Conservation (phyloP, 1,284 basidiomycete genomes). For the Cutaneotrichosporon sp. region DNA sequence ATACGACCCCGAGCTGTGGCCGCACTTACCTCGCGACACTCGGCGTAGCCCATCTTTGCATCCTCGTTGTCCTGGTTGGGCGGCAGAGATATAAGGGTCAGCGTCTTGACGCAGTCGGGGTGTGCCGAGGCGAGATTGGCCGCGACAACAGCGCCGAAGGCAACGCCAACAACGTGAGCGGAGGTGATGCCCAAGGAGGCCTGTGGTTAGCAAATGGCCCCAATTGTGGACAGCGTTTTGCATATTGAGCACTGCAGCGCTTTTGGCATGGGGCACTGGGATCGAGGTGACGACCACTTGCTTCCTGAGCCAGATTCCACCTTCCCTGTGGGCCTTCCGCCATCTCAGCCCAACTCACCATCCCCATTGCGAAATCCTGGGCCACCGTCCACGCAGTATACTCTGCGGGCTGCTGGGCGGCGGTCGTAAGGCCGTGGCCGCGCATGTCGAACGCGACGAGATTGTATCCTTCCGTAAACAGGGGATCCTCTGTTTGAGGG, state of each 20-base stretch:
- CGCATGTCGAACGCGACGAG: constrained; percentile 26
- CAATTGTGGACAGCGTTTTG: no score
- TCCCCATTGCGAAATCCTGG: constrained; percentile 12
- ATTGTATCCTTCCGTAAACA: constrained; percentile 26
- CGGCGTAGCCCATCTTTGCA: constrained; percentile 15
- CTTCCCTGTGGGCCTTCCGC: no score
- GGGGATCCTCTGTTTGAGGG: constrained; percentile 30
- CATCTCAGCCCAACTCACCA: constrained; percentile 16
- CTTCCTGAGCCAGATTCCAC: no score
- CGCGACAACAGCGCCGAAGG: constrained; percentile 17
- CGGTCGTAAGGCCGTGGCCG: constrained; percentile 23
- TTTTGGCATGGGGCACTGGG: no score
- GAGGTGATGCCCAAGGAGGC: constrained; percentile 9
- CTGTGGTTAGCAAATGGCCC: constrained; percentile 1
- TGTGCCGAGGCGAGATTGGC: constrained; percentile 13
- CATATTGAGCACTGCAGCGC: no score
- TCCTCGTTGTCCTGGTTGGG: constrained; percentile 13
- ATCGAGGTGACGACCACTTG: no score
- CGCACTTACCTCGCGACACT: constrained; percentile 24
- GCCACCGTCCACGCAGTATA: constrained; percentile 15
- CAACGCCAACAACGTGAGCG: constrained; percentile 24
- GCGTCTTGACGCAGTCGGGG: constrained; percentile 10
- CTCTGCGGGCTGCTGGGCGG: not conserved
- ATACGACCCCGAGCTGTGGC: no score
- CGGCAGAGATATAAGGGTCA: constrained; percentile 17